Percentiles rank a stretch among this genome's conserved stretches.
Evolutionary conservation across 192 early-diverging fungal species (phyloP).

Genomic region (Powellomyces hirtus): DNA sequence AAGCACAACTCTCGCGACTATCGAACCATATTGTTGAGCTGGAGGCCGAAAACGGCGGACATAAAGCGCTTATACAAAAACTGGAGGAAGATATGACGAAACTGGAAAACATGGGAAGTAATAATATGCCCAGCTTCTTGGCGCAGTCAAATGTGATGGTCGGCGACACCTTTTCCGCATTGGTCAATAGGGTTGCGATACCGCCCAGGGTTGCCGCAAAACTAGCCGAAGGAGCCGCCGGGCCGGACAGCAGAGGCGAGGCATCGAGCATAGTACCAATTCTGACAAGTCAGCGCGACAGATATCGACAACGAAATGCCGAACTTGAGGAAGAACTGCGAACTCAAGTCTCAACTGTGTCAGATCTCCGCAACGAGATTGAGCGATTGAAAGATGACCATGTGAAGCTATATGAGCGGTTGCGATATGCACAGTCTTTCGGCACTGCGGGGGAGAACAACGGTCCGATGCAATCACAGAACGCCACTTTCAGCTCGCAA

Average conservation of each 20-base stretch:
- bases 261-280: slow-evolving; percentile 68
- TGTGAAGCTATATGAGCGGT: slow-evolving; percentile 84
- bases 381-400: slow-evolving; percentile 78
- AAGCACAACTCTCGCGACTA: background rate
- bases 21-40: slow-evolving; percentile 37
- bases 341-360: slow-evolving; percentile 39
- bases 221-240: background rate
- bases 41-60: slow-evolving; percentile 47
- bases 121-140: background rate
- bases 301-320: slow-evolving; percentile 83
- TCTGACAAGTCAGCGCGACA: slow-evolving; percentile 82
- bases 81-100: slow-evolving; percentile 52
- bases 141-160: background rate
- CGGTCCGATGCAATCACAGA: background rate
- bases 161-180: slow-evolving; percentile 1
- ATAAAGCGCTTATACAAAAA: slow-evolving; percentile 54
- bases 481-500: background rate
- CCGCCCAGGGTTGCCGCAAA: background rate
- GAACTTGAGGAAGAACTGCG: slow-evolving; percentile 74
- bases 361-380: slow-evolving; percentile 62
- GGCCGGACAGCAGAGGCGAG: slow-evolving; percentile 9
- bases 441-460: slow-evolving; percentile 11
- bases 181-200: background rate
- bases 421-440: slow-evolving; percentile 83
- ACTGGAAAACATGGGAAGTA: slow-evolving; percentile 27